Evolutionary conservation across 192 early-diverging fungal genomes (phyloP), one percentile per base, ranked within the genome.

Genomic region (Dimargaris xerosporica): DNA sequence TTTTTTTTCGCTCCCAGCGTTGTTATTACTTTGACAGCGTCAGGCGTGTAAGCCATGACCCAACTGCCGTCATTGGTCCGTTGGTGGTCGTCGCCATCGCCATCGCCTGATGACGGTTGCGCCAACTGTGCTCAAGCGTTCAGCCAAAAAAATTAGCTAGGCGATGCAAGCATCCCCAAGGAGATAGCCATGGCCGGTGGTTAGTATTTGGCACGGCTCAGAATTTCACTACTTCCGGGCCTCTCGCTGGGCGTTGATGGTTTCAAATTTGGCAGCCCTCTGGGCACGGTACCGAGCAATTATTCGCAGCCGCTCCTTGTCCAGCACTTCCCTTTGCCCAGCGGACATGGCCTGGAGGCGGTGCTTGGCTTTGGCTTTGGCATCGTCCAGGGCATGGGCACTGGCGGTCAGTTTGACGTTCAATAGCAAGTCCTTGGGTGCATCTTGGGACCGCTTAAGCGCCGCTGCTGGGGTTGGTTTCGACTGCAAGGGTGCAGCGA

Each of bases 271-370:
- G 13, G 50, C 50, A 1, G 74, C 77, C 66, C 79, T 82, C 64
- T 72, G 74, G 16, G 70, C 62, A 41, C 80, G 64, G 44, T 82
- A 82, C 29, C 66, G 54, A 42, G 73, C 70, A 43, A 82, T 73
- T 19, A 72, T 73, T 31, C 72, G 65, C 55, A 71, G 73, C 19
- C 80, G 76, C 54, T 82, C 78, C 21, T 67, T 63, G n/a, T 80
- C 78, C 21, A 82, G 63, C 29, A 65, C 69, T 55, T 68, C 67
- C 64, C 67, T 63, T 26, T 74, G 71, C 3, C 74, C 72, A 11
- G 73, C 69, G 30, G 73, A 75, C 76, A 79, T 64, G 34, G 67
- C 72, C 41, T 63, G 64, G 21, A 76, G 39, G 53, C 69, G 72
- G 29, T 69, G 62, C 65, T 69, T 65, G 51, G 68, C 61, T 62